Percentiles rank a stretch among this genome's conserved stretches.
Evolutionary conservation across 2,329 filamentous ascomycete species (phyloP).

Genomic region (Penicillium decumbens): DNA sequence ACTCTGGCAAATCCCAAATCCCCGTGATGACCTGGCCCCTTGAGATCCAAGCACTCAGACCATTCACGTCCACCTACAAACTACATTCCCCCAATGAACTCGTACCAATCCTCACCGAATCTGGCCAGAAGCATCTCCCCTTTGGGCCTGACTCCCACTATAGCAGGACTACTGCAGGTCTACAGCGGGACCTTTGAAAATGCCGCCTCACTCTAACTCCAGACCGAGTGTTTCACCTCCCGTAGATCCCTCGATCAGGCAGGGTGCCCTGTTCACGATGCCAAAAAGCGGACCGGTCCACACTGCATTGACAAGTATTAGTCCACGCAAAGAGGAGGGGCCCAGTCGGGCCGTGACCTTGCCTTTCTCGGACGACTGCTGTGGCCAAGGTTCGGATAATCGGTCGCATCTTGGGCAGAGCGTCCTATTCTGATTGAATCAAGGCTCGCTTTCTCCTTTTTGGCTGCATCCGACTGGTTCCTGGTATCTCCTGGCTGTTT

Average conservation of each 20-base stretch:
- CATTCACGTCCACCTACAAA: background rate
- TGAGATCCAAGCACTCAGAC: constrained; percentile 5
- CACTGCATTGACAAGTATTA: background rate
- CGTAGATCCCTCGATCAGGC: constrained; percentile 20
- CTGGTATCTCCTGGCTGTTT: constrained; percentile 6
- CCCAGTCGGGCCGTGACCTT: constrained; percentile 12
- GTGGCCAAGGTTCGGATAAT: constrained; percentile 8
- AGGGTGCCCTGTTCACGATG: constrained; percentile 5
- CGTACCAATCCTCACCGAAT: constrained; percentile 8
- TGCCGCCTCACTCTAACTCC: background rate
- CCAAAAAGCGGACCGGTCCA: background rate
- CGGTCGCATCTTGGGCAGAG: constrained; percentile 3
- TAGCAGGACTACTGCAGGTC: background rate
- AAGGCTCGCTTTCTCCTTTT: constrained; percentile 2
- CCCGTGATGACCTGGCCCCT: constrained; percentile 24
- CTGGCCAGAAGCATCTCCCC: constrained; percentile 4
- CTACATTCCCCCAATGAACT: background rate
- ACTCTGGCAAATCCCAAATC: constrained; percentile 13
- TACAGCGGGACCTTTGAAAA: background rate
- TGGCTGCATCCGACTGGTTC: constrained; percentile 19
- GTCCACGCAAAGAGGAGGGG: background rate
- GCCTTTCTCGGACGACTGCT: constrained; percentile 14
- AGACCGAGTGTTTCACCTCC: constrained; percentile 17
- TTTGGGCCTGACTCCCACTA: background rate
- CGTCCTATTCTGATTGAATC: constrained; percentile 7